Percentiles rank a stretch among this genome's conserved stretches.
Evolutionary conservation across 148 eudicot genomes (phyloP).

Genomic region (Tetragonia tetragonoides): DNA sequence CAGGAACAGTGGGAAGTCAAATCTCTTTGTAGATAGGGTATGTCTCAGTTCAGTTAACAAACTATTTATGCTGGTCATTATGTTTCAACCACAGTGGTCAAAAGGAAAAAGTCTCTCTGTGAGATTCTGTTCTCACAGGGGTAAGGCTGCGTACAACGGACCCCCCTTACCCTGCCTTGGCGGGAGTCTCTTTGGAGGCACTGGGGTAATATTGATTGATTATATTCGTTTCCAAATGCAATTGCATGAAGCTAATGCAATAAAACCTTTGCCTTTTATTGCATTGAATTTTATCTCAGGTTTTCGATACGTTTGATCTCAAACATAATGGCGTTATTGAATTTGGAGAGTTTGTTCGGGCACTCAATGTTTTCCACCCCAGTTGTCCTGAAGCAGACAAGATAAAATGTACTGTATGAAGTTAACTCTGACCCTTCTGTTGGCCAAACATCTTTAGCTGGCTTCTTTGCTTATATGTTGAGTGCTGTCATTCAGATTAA

Average conservation of each 20-base stretch:
- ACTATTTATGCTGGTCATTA: neutral
- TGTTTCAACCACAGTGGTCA: too few relatives aligned
- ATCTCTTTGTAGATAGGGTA: constrained; percentile 45
- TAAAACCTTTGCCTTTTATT: neutral
- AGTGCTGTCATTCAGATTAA: too few relatives aligned
- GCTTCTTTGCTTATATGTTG: too few relatives aligned
- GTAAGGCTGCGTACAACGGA: too few relatives aligned
- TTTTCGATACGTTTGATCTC: constrained; percentile 36
- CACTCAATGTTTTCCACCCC: constrained; percentile 43
- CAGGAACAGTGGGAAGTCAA: constrained; percentile 20
- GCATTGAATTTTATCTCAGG: constrained; percentile 9
- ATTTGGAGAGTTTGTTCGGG: constrained; percentile 37
- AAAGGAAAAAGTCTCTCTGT: too few relatives aligned
- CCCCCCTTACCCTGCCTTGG: too few relatives aligned
- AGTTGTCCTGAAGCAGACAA: constrained; percentile 29
- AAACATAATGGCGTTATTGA: constrained; percentile 36
- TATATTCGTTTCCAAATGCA: too few relatives aligned
- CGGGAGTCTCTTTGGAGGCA: too few relatives aligned
- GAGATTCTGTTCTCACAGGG: too few relatives aligned
- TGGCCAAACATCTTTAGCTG: too few relatives aligned
- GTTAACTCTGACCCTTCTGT: too few relatives aligned
- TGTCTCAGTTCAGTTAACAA: neutral
- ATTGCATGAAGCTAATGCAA: neutral
- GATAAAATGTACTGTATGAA: constrained; percentile 25
- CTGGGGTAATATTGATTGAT: too few relatives aligned